Percentiles rank a stretch among this genome's conserved stretches.
Conservation (phyloP, 2,329 filamentous ascomycete species). For the Aureobasidium sp. region DNA sequence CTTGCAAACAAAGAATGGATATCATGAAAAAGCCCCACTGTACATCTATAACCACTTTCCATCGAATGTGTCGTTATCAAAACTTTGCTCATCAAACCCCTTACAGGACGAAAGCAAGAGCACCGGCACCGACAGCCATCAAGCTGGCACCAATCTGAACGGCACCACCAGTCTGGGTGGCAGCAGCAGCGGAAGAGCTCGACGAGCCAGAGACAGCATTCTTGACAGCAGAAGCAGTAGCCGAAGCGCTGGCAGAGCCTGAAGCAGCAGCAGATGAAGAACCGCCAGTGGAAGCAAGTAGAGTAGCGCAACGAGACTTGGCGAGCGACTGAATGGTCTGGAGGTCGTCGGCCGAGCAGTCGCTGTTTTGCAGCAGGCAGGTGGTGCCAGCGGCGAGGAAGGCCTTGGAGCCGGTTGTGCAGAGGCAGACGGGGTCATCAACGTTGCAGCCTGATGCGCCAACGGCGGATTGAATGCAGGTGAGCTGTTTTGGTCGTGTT, state of each 20-base stretch:
- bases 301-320: not conserved
- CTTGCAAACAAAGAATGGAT: not conserved
- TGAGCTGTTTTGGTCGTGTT: not conserved
- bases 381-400: slow-evolving; percentile 35
- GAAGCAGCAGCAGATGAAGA: slow-evolving; percentile 17
- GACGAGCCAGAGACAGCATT: not conserved
- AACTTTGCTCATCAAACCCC: not conserved
- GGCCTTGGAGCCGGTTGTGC: slow-evolving; percentile 35
- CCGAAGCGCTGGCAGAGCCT: not conserved
- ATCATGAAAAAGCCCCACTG: not conserved
- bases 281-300: not conserved
- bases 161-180: slow-evolving; percentile 12
- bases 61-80: slow-evolving; percentile 3
- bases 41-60: not conserved
- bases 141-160: slow-evolving; percentile 14
- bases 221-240: not conserved
- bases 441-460: slow-evolving; percentile 41
- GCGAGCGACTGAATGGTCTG: slow-evolving; percentile 30
- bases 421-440: slow-evolving; percentile 47
- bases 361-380: slow-evolving; percentile 31
- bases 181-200: slow-evolving; percentile 11
- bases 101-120: slow-evolving; percentile 9
- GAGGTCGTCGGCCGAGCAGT: slow-evolving; percentile 34
- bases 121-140: slow-evolving; percentile 10
- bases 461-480: slow-evolving; percentile 44